Conservation (phyloP, 495 filamentous ascomycete species). For the Lasiosphaeria ovina region DNA sequence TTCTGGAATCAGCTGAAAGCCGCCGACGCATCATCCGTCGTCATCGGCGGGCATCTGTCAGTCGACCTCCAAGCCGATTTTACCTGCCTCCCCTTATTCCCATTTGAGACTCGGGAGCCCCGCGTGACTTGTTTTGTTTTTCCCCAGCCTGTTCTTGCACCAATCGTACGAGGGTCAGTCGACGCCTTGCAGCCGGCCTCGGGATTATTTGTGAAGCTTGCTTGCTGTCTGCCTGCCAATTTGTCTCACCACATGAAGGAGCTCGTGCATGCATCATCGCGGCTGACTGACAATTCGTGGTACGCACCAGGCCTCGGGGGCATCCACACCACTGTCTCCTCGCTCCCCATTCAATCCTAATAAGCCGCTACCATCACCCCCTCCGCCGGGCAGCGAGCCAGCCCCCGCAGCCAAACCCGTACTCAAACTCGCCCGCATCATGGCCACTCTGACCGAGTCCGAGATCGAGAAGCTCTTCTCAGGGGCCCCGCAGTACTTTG, state of each 20-base stretch:
- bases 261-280: neutral
- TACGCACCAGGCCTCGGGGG: conserved; percentile 21
- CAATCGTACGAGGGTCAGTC: conserved; percentile 21
- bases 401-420: conserved; percentile 39
- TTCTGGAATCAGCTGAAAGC: neutral
- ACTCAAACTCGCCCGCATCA: conserved; percentile 51
- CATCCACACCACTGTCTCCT: conserved; percentile 32
- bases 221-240: neutral
- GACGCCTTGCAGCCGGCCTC: neutral
- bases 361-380: conserved; percentile 53
- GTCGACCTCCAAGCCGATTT: conserved; percentile 19
- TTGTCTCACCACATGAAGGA: conserved; percentile 10
- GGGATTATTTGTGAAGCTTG: neutral
- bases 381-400: conserved; percentile 45
- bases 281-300: conserved; percentile 23
- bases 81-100: conserved; percentile 18
- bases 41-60: neutral
- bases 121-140: conserved; percentile 24
- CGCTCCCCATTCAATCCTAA: conserved; percentile 45
- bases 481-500: conserved; percentile 73
- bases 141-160: conserved; percentile 11
- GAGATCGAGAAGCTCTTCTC: conserved; percentile 71
- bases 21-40: neutral
- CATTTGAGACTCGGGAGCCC: conserved; percentile 1
- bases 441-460: conserved; percentile 54